Conservation (phyloP, 2,329 filamentous ascomycete genomes). For the Chrysoporthe puriensis region DNA sequence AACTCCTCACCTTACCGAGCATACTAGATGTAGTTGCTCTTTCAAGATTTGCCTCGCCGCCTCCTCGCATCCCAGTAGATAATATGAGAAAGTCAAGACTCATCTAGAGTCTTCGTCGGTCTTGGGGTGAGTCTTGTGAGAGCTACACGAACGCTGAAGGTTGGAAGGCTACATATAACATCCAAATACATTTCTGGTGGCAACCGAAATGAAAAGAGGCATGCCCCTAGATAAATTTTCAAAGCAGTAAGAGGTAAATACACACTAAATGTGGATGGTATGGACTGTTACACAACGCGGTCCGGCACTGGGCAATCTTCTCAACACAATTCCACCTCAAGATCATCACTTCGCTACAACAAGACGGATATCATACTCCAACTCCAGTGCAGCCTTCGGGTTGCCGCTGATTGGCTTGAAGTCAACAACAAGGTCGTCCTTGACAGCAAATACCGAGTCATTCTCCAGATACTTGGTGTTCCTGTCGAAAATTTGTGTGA, state of each 20-base stretch:
- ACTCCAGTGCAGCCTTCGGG: constrained; percentile 40
- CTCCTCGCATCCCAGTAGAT: no score
- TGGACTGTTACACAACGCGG: neutral
- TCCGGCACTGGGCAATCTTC: no score
- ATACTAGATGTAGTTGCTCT: no score
- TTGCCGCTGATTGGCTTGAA: constrained; percentile 42
- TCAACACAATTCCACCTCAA: neutral
- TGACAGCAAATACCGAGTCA: constrained; percentile 46
- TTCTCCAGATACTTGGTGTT: constrained; percentile 57
- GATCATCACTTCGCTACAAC: constrained; percentile 13
- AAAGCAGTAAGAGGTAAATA: neutral
- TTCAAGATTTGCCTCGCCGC: no score
- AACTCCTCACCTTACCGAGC: no score
- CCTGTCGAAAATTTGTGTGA: constrained; percentile 70
- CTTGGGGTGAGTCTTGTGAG: no score
- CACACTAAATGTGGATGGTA: constrained; percentile 8
- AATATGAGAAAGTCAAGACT: no score
- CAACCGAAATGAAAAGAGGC: neutral
- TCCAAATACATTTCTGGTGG: neutral
- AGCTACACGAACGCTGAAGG: no score
- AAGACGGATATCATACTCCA: constrained; percentile 44
- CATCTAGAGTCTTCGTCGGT: no score
- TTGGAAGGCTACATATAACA: no score
- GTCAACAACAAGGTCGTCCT: constrained; percentile 42
- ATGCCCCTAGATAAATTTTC: neutral